Evolutionary conservation across 768 basidiomycete species (phyloP), one percentile per base, ranked within the genome.

Genomic region (Mycena alexandri): DNA sequence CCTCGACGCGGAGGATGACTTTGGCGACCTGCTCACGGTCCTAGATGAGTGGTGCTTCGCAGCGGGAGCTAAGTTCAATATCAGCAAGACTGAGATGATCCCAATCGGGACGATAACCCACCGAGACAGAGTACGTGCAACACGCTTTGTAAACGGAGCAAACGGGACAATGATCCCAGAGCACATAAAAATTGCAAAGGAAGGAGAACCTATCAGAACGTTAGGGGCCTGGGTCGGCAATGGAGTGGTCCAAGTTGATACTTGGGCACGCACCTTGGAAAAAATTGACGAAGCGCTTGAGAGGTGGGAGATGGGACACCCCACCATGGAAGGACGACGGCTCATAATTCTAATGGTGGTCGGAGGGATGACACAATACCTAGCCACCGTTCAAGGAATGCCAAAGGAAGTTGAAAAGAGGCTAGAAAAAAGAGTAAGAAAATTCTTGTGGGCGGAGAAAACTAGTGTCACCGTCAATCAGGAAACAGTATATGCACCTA

Each of bases 341-440:
- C 56, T 69, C 0, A 65, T 74, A 0, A 34, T 65, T 7, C 54
- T 61, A 19, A 67, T 65, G 57, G 52, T 71, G 0, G 25, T 75
- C 0, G 72, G 71, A 3, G 71, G 71, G 0, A 69, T 61, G 54
- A 72, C 71, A 3, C 71, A 72, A 25, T 72, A 69, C 52, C 60
- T 72, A 1, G 61, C 73, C 0, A 60, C 58, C 6, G 75, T 71
- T 2, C 72, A 76, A 36, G 52, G 72, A 0, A 76, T 76, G 75
- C 75, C 74, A 0, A 57, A 53, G 2, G 17, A 33, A 0, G 62
- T 75, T 0, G 68, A 66, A 2, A 13, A 5, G 17, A 54, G 8
- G 13, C 29, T 71, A 0, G 68, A 63, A 0, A 59, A 57, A 19
- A 5, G 19, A 2, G 58, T 59, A 10, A 21, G 47, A 22, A 48